Evolutionary conservation across 75 land plant genomes (phyloP), one percentile per base, ranked within the genome.

Genomic region (Sequoia sempervirens): DNA sequence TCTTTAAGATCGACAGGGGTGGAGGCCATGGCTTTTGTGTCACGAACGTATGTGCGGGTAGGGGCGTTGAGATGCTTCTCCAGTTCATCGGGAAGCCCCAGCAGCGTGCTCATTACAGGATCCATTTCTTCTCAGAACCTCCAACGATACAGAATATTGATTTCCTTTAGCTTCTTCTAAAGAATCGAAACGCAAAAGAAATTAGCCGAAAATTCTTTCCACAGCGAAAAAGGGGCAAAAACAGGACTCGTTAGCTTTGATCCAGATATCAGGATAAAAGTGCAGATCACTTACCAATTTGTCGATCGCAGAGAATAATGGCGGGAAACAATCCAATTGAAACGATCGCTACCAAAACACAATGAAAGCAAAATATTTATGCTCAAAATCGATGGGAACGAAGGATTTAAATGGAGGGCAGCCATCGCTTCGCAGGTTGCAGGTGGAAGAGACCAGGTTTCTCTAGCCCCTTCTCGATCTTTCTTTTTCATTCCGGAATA

Each of bases 1-100:
- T 89, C 89, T 82, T 87, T 87, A 17, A 89, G 87, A 83, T 89
- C 90, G 5, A 85, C 90, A 69, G 89, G 83, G 17, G 88, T 89
- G 41, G 74, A 80, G 3, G 90, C 84, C 87, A 89, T 87, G 34
- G 84, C 82, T 43, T 83, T 83, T 10, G 47, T 68, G 34, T 83
- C 84, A 34, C 84, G 80, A 13, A 83, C 15, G 50, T 83, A 83
- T 5, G 30, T 82, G 41, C 37, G 37, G 36, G 83, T 70, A 2
- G 73, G 83, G 32, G 83, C 80, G 17, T 82, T 53, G 2, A 82
- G 75, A 30, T 28, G 37, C 83, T 82, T 82, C 73, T 82, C 83
- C 34, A 82, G 0, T 12, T 82, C 83, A 30, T 82, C 83, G 8
- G 83, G 78, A 32, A 82, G 14, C 23, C 41, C 30, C 41, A 36